These are phyloP conservation scores for Wallemia hederae DNA, from an alignment of 1,284 basidiomycete genomes.

Conservation along the genomic window DNA sequence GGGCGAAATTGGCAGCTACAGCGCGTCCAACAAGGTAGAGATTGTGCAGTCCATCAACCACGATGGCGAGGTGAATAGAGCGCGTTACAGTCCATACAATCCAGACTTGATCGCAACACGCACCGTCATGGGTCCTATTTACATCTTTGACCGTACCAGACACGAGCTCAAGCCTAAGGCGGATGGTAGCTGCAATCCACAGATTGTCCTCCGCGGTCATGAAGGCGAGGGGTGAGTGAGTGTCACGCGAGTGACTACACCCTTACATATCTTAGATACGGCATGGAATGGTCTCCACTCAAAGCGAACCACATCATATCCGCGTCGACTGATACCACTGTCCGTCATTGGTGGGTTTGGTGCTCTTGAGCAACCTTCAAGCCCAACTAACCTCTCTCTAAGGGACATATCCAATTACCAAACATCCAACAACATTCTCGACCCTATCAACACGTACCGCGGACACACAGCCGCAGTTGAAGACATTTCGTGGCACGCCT, in stretches of 20 bases:
- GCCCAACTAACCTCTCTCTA: slow-evolving; percentile 6
- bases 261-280: slow-evolving; percentile 31
- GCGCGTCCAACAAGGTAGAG: slow-evolving; percentile 54
- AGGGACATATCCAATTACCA: slow-evolving; percentile 81
- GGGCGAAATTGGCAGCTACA: slow-evolving; percentile 65
- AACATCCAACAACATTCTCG: slow-evolving; percentile 44
- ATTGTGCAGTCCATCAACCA: slow-evolving; percentile 90
- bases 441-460: slow-evolving; percentile 52
- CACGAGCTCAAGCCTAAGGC: slow-evolving; percentile 74
- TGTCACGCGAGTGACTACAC: neutral
- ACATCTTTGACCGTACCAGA: slow-evolving; percentile 88
- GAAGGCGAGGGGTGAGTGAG: slow-evolving; percentile 54
- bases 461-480: slow-evolving; percentile 75
- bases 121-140: slow-evolving; percentile 60
- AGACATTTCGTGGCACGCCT: slow-evolving; percentile 85
- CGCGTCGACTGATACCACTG: slow-evolving; percentile 81
- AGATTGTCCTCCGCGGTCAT: slow-evolving; percentile 72
- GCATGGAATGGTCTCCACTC: slow-evolving; percentile 65
- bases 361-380: neutral
- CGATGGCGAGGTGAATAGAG: slow-evolving; percentile 81
- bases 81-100: slow-evolving; percentile 97
- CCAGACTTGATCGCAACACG: slow-evolving; percentile 91
- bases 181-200: slow-evolving; percentile 56
- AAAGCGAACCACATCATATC: slow-evolving; percentile 62
- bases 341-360: slow-evolving; percentile 56